Conservation (phyloP, 2,329 filamentous ascomycete genomes). For the Fusarium equiseti region DNA sequence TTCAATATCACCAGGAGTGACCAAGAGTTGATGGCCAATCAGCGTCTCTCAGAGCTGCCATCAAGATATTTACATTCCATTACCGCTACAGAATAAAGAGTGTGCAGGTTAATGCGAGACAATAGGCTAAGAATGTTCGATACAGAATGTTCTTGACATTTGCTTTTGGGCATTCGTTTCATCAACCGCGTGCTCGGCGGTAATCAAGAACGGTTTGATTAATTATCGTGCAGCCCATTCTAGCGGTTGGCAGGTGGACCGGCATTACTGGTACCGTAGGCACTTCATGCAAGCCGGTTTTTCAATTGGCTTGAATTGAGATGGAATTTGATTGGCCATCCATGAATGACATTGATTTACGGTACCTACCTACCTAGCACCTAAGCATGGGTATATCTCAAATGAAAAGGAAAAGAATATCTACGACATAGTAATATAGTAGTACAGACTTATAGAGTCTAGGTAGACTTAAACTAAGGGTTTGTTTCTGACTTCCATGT, state of each 20-base stretch:
- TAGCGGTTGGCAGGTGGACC: conserved; percentile 43
- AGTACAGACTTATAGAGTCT: not conserved
- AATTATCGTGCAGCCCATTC: not conserved
- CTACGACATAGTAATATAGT: not conserved
- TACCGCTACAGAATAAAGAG: conserved; percentile 8
- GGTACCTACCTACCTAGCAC: too few relatives aligned
- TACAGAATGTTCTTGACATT: not conserved
- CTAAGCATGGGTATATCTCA: not conserved
- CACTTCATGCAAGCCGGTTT: not conserved
- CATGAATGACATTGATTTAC: not conserved
- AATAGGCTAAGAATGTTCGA: conserved; percentile 3
- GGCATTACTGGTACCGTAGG: not conserved
- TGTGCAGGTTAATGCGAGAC: not conserved
- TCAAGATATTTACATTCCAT: conserved; percentile 2
- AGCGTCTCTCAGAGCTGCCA: not conserved
- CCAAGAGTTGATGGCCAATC: conserved; percentile 22
- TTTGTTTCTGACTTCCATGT: not conserved
- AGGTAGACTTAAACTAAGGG: too few relatives aligned
- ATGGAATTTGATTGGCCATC: not conserved
- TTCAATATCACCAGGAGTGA: conserved; percentile 19
- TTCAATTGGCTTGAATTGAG: not conserved
- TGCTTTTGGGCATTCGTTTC: conserved; percentile 16
- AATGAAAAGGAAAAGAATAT: not conserved
- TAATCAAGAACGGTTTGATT: not conserved
- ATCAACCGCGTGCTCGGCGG: not conserved